Percentiles rank a stretch among this genome's conserved stretches.
phyloP scores from a whole-genome alignment of 306 rosid species.

The Benincasa hispida region DNA sequence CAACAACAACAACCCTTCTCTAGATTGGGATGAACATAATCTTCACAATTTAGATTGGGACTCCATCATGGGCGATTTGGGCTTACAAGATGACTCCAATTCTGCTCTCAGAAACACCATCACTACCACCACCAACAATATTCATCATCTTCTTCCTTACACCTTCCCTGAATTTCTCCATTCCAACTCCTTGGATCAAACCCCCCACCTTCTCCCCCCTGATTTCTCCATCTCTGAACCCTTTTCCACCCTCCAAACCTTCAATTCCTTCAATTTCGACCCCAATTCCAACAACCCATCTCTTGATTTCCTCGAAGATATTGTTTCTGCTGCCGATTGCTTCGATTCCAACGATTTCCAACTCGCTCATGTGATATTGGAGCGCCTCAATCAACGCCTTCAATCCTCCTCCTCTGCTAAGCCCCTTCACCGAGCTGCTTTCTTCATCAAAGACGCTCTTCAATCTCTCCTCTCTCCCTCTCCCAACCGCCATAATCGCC shows the following conservation, averaged over 20 bases:
- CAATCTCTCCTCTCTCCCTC: constrained; percentile 47
- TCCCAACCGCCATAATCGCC: constrained; percentile 27
- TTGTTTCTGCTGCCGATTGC: constrained; percentile 63
- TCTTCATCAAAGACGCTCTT: constrained; percentile 68
- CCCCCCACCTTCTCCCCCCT: constrained; percentile 17
- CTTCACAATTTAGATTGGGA: constrained; percentile 71
- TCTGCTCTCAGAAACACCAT: constrained; percentile 14
- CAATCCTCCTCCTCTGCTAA: constrained; percentile 27
- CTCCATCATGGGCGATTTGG: constrained; percentile 61
- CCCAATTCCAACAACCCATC: constrained; percentile 23
- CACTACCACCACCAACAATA: neutral
- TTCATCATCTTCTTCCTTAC: constrained; percentile 4
- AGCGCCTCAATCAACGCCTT: constrained; percentile 60
- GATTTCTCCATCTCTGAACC: constrained; percentile 38
- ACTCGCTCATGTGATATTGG: constrained; percentile 51
- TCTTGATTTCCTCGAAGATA: constrained; percentile 55
- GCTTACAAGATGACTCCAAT: constrained; percentile 44
- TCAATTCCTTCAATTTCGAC: constrained; percentile 17
- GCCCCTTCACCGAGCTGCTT: constrained; percentile 55
- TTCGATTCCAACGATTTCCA: constrained; percentile 54
- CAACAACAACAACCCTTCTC: neutral
- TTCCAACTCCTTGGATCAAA: constrained; percentile 37
- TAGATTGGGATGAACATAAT: constrained; percentile 56
- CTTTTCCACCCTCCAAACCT: constrained; percentile 9
- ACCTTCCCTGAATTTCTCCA: constrained; percentile 33